Percentiles rank a stretch among this genome's conserved stretches.
Evolutionary conservation across 2,329 filamentous ascomycete genomes (phyloP).

Genomic region (Fusarium globosum): DNA sequence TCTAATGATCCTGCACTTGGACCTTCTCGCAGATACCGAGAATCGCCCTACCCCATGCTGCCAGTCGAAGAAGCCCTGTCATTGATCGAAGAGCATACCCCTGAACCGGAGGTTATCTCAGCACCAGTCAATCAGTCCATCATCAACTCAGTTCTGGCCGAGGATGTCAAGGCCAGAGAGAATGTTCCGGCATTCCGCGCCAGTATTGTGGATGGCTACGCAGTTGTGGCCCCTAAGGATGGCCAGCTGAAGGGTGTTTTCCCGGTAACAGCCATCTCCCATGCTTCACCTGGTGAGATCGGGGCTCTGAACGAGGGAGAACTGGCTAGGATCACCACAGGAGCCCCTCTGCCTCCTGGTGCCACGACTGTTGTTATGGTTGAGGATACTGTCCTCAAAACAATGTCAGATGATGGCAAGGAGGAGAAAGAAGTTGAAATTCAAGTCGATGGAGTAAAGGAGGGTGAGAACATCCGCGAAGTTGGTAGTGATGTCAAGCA

Average conservation of each 20-base stretch:
- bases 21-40: slow-evolving; percentile 78
- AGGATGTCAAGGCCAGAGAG: slow-evolving; percentile 82
- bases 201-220: slow-evolving; percentile 97
- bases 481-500: slow-evolving; percentile 86
- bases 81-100: slow-evolving; percentile 79
- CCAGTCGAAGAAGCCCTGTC: slow-evolving; percentile 83
- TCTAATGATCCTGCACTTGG: slow-evolving; percentile 72
- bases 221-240: slow-evolving; percentile 74
- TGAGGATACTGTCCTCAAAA: slow-evolving; percentile 85
- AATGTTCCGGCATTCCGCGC: slow-evolving; percentile 93
- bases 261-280: slow-evolving; percentile 86
- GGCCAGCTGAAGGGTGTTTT: slow-evolving; percentile 81
- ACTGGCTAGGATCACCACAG: slow-evolving; percentile 92
- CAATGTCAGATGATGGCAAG: slow-evolving; percentile 78
- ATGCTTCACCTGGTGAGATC: slow-evolving; percentile 79
- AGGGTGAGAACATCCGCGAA: slow-evolving; percentile 90
- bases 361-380: slow-evolving; percentile 93
- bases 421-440: slow-evolving; percentile 94
- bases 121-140: slow-evolving; percentile 72
- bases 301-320: slow-evolving; percentile 75
- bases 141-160: slow-evolving; percentile 82
- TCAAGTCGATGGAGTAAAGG: slow-evolving; percentile 77
- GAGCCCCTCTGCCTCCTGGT: slow-evolving; percentile 87
- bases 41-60: slow-evolving; percentile 93
- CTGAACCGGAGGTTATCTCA: slow-evolving; percentile 66